Base-by-base conservation (phyloP, 2,329 filamentous ascomycete genomes). In the Botrytis squamosa region DNA sequence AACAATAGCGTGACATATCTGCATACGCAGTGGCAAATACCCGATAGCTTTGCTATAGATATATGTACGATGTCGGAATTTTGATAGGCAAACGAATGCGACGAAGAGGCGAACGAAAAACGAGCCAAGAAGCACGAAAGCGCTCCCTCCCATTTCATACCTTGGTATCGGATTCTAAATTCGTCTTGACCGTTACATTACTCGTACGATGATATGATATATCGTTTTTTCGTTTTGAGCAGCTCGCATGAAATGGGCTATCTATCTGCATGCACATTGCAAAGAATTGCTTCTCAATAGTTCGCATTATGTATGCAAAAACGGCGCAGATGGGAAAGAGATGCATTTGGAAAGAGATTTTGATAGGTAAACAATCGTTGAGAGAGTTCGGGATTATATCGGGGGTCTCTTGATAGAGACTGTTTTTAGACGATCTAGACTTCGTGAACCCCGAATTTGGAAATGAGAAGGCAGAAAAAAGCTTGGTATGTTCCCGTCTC, bases 61-160 rank as follows among this genome's bases (percentile, higher is more conserved):
- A 29, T 42, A 49, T 49, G 46, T 55, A 52, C 65, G 46, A 55
- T 66, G n/a, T 66, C 64, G 33, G 64, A 36, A 6, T 49, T 36
- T 42, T 16, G 14, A 36, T 18, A 38, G 8, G 64, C 33, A 52
- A 38, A 49, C 33, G 10, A 36, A 67, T n/a, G 49, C 42, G n/a
- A 29, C 25, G 7, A 40, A 7, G 33, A 36, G 46, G 18, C 22
- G 57, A 57, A 42, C 18, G 14, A 6, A 49, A 46, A 29, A 55
- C 36, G 14, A 25, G 66, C 49, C 36, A 57, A 55, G 46, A 68
- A 20, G 4, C 9, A 4, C 7, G 18, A 40, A 29, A 7, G 49
- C 66, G 38, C 18, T 40, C 36, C 36, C 49, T 68, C 49, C 66
- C 46, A 57, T 68, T 68, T 68, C 66, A 57, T 68, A 68, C 66